phyloP scores from a whole-genome alignment of 2,329 filamentous ascomycete species.

The Tolypocladium tundrense region DNA sequence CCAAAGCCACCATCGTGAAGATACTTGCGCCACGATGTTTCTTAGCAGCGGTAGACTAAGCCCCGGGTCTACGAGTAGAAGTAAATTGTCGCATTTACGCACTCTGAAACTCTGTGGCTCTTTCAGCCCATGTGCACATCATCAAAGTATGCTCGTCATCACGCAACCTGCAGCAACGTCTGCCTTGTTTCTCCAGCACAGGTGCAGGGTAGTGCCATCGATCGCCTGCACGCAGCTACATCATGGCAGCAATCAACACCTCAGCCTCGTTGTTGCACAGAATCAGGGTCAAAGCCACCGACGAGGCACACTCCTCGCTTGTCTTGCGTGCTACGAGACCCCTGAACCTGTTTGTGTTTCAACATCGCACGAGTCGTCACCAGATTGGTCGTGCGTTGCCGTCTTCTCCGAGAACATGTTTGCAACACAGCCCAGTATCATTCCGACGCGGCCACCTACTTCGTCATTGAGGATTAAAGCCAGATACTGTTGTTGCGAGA shows the following conservation, averaged over 20 bases:
- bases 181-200: not conserved
- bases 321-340: not conserved
- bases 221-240: not conserved
- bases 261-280: not conserved
- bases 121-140: no score
- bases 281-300: not conserved
- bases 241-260: not conserved
- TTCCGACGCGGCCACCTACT: no score
- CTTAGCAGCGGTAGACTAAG: no score
- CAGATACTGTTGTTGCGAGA: not conserved
- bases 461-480: no score
- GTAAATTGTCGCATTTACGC: no score
- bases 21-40: no score
- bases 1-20: no score
- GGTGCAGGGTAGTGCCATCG: not conserved
- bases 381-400: not conserved
- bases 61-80: no score
- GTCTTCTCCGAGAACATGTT: not conserved
- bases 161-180: not conserved
- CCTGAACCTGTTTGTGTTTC: not conserved
- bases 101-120: no score
- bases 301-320: not conserved
- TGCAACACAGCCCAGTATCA: not conserved
- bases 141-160: not conserved
- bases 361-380: not conserved